Percentiles rank a stretch among this genome's conserved stretches.
Conservation (phyloP, 495 filamentous ascomycete species). For the Lasiosphaeriaceae sp. region DNA sequence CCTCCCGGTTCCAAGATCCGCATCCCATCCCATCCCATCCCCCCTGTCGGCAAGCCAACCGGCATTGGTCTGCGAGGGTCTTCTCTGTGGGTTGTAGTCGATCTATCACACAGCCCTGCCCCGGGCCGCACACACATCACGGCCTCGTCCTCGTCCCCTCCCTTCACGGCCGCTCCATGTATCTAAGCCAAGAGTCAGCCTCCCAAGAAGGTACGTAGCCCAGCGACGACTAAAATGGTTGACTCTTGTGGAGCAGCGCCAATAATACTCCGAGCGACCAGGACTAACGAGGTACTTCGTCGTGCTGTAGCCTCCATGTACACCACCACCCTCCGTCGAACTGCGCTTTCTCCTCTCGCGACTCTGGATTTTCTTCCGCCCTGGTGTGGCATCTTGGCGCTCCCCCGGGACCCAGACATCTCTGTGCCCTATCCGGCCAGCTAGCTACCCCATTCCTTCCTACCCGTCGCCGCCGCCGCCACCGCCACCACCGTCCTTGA, state of each 20-base stretch:
- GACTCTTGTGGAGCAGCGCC: conserved; percentile 22
- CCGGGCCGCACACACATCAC: conserved; percentile 4
- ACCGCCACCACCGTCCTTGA: not conserved
- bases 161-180: conserved; percentile 24
- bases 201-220: conserved; percentile 25
- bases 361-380: conserved; percentile 13
- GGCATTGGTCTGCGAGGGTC: conserved; percentile 15
- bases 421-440: conserved; percentile 15
- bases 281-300: conserved; percentile 16
- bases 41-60: conserved; percentile 21
- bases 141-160: conserved; percentile 5
- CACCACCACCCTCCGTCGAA: conserved; percentile 14
- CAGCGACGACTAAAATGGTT: conserved; percentile 12
- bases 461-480: conserved; percentile 3
- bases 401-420: conserved; percentile 3
- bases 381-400: conserved; percentile 9
- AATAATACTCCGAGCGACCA: conserved; percentile 16
- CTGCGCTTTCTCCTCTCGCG: conserved; percentile 8
- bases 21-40: too few relatives aligned
- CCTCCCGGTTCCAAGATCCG: conserved; percentile 20
- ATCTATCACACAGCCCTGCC: conserved; percentile 22
- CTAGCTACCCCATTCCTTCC: conserved; percentile 4
- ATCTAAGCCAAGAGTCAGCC: conserved; percentile 11
- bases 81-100: conserved; percentile 22
- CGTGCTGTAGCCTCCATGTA: conserved; percentile 24